Conservation (phyloP, 2,329 filamentous ascomycete species). For the Capronia americana region DNA sequence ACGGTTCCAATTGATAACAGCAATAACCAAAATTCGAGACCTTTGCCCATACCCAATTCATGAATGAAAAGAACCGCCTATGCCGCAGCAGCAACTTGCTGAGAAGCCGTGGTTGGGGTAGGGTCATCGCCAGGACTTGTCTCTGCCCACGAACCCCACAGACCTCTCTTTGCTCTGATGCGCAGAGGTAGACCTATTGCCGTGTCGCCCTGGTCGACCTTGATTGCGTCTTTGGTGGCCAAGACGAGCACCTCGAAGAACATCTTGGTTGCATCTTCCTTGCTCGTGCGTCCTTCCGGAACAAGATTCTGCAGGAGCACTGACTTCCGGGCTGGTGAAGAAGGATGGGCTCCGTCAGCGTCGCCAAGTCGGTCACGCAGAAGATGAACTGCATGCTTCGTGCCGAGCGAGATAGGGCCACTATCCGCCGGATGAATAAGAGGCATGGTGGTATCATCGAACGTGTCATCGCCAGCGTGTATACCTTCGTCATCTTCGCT, state of each 20-base stretch:
- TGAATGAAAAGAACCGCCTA: background rate
- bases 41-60: background rate
- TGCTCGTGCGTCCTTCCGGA: slow-evolving; percentile 78
- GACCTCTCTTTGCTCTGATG: slow-evolving; percentile 88
- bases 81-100: slow-evolving; percentile 22
- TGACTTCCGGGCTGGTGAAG: slow-evolving; percentile 74
- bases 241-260: slow-evolving; percentile 97
- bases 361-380: slow-evolving; percentile 84
- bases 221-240: slow-evolving; percentile 96
- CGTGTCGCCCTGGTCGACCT: slow-evolving; percentile 82
- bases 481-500: slow-evolving; percentile 57
- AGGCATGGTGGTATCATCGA: slow-evolving; percentile 79
- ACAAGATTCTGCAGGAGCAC: slow-evolving; percentile 92
- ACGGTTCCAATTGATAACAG: background rate
- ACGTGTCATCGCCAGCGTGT: slow-evolving; percentile 61
- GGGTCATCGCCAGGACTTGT: slow-evolving; percentile 43
- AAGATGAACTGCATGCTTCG: slow-evolving; percentile 93
- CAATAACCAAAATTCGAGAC: background rate
- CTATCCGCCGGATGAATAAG: slow-evolving; percentile 81
- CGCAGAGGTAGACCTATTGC: slow-evolving; percentile 78
- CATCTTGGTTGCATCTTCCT: slow-evolving; percentile 97
- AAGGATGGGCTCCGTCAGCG: slow-evolving; percentile 70
- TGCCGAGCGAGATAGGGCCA: slow-evolving; percentile 86
- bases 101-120: slow-evolving; percentile 28
- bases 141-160: slow-evolving; percentile 98